Evolutionary conservation across 2,329 filamentous ascomycete species (phyloP), one percentile per base, ranked within the genome.

Genomic region (Nakataea oryzae): DNA sequence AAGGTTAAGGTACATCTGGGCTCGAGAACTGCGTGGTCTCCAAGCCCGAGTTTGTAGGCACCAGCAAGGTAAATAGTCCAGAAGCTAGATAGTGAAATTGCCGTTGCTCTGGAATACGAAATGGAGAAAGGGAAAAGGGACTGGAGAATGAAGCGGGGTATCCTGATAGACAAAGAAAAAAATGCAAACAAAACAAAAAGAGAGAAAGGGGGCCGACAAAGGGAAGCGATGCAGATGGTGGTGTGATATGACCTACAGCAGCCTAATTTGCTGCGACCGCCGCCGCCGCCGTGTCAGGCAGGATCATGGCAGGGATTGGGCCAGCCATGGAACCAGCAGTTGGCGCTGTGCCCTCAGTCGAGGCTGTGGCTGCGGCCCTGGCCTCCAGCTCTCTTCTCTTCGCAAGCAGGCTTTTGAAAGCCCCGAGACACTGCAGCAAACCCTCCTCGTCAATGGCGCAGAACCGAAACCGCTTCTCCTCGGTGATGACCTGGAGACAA

Each of bases 401-500:
- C 54, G 86, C 83, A 54, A 95, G 76, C 63, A 93, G 76, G 71
- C 92, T 96, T 77, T 97, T 97, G 76, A 97, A 86, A 0, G 92
- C 90, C 2, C 93, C 95, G 1, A 99, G 80, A 77, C 91, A 96
- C 66, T 88, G 88, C 54, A 93, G 86, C 62, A 97, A 78, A 1
- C 83, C 81, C 69, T 97, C 91, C 73, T 99, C 95, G 69, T 91
- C 86, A 26, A 84, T 79, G 0, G 92, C 86, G 70, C 88, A 90
- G 66, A 95, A 89, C 32, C 87, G 84, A 68, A 88, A 90, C 62
- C 84, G 89, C 75, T 91, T 95, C 71, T 97, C 93, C 69, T 97
- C 93, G 47, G 89, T 90, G 70, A 99, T 96, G 69, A 97, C 83
- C 74, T 97, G 93, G 72, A 97, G 81, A 74, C 95, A 97, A 71